Evolutionary conservation across 352 stramenopile species (phyloP).

Genomic region (Globisporangium acanthophoron): DNA sequence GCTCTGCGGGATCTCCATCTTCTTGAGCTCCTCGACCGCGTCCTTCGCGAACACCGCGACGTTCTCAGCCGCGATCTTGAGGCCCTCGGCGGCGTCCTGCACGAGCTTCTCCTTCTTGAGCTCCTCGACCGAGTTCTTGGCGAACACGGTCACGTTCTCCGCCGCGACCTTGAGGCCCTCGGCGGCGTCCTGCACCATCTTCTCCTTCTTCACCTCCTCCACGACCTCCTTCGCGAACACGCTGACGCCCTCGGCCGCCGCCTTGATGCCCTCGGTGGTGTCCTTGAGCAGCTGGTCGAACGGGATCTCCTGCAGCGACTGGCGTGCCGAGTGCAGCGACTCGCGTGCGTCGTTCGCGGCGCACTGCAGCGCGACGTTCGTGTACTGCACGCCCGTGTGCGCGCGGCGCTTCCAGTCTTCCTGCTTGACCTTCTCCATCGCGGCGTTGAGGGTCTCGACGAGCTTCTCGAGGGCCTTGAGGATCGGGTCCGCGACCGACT

Average conservation of each 20-base stretch:
- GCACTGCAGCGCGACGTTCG: conserved; percentile 57
- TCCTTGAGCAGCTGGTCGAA: conserved; percentile 82
- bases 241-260: conserved; percentile 59
- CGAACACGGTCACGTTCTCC: conserved; percentile 27
- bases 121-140: conserved; percentile 69
- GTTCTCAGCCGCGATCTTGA: conserved; percentile 31
- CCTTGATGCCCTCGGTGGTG: conserved; percentile 75
- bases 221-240: conserved; percentile 76
- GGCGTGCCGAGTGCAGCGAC: conserved; percentile 37
- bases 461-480: conserved; percentile 81
- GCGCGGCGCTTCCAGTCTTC: conserved; percentile 64
- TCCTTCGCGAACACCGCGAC: conserved; percentile 40
- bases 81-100: not conserved
- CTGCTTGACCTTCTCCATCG: conserved; percentile 83
- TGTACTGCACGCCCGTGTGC: conserved; percentile 45
- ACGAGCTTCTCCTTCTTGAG: conserved; percentile 45
- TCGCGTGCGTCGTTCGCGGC: conserved; percentile 52
- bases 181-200: conserved; percentile 12
- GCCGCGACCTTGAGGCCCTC: conserved; percentile 19
- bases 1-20: conserved; percentile 22
- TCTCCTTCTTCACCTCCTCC: conserved; percentile 47
- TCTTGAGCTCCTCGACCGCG: conserved; percentile 66
- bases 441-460: conserved; percentile 65
- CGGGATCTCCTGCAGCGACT: conserved; percentile 73
- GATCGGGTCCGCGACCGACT: conserved; percentile 74